phyloP scores from a whole-genome alignment of 2,329 filamentous ascomycete species.

The Aspergillus quadrilineatus region DNA sequence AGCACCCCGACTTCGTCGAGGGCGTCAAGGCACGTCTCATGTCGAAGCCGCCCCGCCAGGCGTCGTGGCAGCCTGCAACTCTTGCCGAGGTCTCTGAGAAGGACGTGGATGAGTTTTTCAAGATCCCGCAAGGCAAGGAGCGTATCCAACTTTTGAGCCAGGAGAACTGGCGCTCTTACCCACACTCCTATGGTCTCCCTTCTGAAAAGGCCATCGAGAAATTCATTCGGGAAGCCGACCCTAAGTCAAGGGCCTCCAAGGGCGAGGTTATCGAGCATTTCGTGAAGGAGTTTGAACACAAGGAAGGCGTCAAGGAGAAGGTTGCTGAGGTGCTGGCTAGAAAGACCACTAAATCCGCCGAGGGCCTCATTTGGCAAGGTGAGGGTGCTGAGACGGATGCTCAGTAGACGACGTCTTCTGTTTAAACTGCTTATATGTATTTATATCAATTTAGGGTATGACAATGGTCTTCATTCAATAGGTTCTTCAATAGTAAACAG shows the following conservation, averaged over 20 bases:
- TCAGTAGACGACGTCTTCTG: background rate
- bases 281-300: conserved; percentile 57
- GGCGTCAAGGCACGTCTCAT: conserved; percentile 82
- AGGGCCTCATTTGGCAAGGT: conserved; percentile 38
- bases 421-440: conserved; percentile 9
- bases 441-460: background rate
- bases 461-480: background rate
- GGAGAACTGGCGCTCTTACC: conserved; percentile 69
- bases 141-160: conserved; percentile 62
- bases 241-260: conserved; percentile 42
- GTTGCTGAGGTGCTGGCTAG: conserved; percentile 67
- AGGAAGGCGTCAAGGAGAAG: conserved; percentile 68
- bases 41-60: conserved; percentile 63
- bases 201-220: conserved; percentile 58
- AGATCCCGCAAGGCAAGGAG: conserved; percentile 44
- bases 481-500: background rate
- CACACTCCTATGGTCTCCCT: conserved; percentile 72
- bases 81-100: conserved; percentile 64
- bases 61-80: conserved; percentile 73
- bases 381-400: background rate
- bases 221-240: conserved; percentile 40
- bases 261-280: conserved; percentile 65
- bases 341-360: conserved; percentile 54
- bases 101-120: conserved; percentile 70
- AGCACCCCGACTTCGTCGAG: conserved; percentile 83